Base-by-base conservation (phyloP, 176 grass and related monocot species). In the Oryza australiensis region DNA sequence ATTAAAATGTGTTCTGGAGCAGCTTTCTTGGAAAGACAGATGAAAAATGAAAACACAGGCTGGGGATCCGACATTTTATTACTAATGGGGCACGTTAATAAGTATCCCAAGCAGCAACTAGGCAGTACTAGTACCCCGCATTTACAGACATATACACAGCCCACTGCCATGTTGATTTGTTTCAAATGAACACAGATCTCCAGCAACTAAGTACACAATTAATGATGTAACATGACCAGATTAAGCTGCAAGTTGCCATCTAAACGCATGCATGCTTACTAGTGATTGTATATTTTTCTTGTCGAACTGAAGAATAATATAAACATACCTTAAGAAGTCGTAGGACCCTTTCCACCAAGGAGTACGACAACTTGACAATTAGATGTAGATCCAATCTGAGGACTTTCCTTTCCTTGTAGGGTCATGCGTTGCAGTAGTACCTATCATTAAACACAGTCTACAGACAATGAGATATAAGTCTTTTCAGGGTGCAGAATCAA, bases 381-480 rank as follows among this genome's bases (percentile, higher is more conserved):
- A 59, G 53, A 23, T 23, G 20, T 45, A 13, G 77, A 87, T 81
- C 85, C 71, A 14, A 81, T 87, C 48, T 75, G 72, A 59, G 20
- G 38, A 49, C 5, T 15, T 28, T 28, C 8, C 35, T 35, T 22
- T 59, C 9, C 27, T 5, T 22, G 70, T 70, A 60, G 46, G 70
- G 35, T 26, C 26, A 68, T n/a, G 6, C 22, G 53, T 23, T 59
- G 53, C 23, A 59, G 0, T 16, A 51, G 20, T 59, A 59, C 20
- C 64, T 70, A 74, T 80, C 37, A 86, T 43, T 26, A 67, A 16
- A 73, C 3, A 24, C n/a, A 28, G n/a, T 42, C 9, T 1, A 64
- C 28, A 64, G 66, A 28, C 5, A 22, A 53, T 53, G 15, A 20
- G 16, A 20, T 4, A 37, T 51, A 45, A 40, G 20, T 15, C 40